Evolutionary conservation across 2,329 filamentous ascomycete genomes (phyloP), one percentile per base, ranked within the genome.

Genomic region (Sporothrix brasiliensis): DNA sequence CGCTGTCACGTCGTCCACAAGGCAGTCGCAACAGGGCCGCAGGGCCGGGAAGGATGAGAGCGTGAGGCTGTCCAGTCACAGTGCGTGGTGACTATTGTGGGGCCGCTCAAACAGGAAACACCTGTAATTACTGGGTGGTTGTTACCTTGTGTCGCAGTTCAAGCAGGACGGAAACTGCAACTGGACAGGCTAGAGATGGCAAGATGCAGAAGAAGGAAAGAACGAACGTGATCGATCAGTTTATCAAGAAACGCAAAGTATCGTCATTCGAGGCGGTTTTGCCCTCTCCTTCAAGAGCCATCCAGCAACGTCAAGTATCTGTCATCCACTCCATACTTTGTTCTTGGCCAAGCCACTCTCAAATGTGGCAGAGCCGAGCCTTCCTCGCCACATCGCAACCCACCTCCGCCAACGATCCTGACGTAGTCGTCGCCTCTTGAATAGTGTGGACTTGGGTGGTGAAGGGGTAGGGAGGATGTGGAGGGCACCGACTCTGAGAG

Each of bases 11-110:
- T 44, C 56, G 56, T 41, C 34, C n/a, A 41, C 56, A 60, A 58
- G 56, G 56, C 56, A 24, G 56, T n/a, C 56, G 56, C 56, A 44
- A 60, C 54, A 60, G 30, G 56, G 21, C 58, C 58, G n/a, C 44
- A 24, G 41, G 21, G 41, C 14, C 11, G 44, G 41, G 44, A 30
- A 44, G 34, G 54, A 27, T 41, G 21, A 53, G 63, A 44, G 34
- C 30, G 24, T 41, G 21, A 53, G 63, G 63, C 63, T 53, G 63
- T 54, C 65, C 65, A 67, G 11, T 67, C 49, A 67, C 9, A 50
- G 50, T 67, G 65, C 34, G 65, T n/a, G 14, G 50, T 24, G 30
- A 53, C 30, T 27, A 54, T 39, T 44, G 50, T 67, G 65, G 65
- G 65, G n/a, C 65, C 34, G 7, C n/a, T 4, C 21, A 2, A 21